Evolutionary conservation across 2,329 filamentous ascomycete genomes (phyloP), one percentile per base, ranked within the genome.

Genomic region (Fusarium sp.): DNA sequence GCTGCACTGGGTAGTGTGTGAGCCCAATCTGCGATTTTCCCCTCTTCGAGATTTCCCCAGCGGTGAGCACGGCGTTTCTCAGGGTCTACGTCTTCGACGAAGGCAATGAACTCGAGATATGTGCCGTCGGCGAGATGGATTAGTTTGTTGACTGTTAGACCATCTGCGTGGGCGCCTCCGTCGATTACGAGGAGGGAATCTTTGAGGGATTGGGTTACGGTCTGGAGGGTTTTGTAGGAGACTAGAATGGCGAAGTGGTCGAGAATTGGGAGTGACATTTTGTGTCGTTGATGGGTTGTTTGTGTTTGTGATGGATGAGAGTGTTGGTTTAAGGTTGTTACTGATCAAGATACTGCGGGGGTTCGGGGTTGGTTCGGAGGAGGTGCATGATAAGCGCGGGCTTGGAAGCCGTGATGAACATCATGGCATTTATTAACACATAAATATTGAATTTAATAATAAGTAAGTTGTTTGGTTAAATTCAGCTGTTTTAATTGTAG

Each of bases 231-330:
- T 6, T 79, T 68, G 68, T 87, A 83, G 0, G 90, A 87, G 7
- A 92, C 80, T 5, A 92, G 85, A 59, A 93, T 83, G 69, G 92
- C 87, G 61, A 92, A 85, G 76, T 93, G 91, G 79, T 93, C 91
- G 18, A 92, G 78, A 12, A 80, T 76, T 31, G 80, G 82, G 13
- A 60, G 72, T 2, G 70, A 10, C 54, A 62, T 72, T 22, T 25
- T 70, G 45, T 35, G 4, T 4, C 20, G 20, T 38, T 52, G 36
- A 33, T 47, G 31, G 3, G 27, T 39, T 35, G 41, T 50, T 46
- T 44, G 27, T 36, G 18, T 13, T 44, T 36, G 41, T 35, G 39
- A 25, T 50, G 47, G 35, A 27, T 54, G 20, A 31, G 20, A 59
- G 31, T 45, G 12, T 25, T 12, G 22, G 33, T 35, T 38, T 50